Evolutionary conservation across 805 yeast species (phyloP), one percentile per base, ranked within the genome.

Genomic region (Myxozyma geophila): DNA sequence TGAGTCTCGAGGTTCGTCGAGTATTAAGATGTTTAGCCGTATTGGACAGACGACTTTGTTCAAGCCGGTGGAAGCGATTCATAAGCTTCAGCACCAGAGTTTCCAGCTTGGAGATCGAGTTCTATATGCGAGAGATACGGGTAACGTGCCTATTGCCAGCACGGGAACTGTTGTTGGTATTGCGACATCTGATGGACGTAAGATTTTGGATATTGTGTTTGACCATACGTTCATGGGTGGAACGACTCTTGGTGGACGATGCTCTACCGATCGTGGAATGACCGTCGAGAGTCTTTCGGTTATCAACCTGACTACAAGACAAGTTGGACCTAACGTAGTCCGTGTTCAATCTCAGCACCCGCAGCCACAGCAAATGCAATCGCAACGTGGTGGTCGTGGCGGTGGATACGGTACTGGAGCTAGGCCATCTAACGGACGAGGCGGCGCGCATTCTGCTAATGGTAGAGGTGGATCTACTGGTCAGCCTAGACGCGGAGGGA

Each of bases 81-180:
- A 88, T 71, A 80, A 86, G 67, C 81, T 95, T 69, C 83, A 88
- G 60, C 81, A 82, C 47, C 99, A 95, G 78, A 77, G 81, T 52
- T 95, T 95, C 74, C 82, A 83, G 36, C 80, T 95, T 23, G 99
- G 99, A 71, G 98, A 95, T 73, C 84, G 99, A 65, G 90, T 95
- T 37, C 83, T 89, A 28, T 92, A 90, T 69, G 89, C 91, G 23
- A 88, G 88, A 70, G 89, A 87, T 70, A 85, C 89, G 28, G 98
- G 98, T 57, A 91, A 90, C 72, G 96, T 92, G 15, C 96, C 97
- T 35, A 77, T 87, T 61, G 91, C 88, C 73, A 82, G 90, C 33
- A 88, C 88, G 72, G 99, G 99, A 74, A 92, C 97, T 0, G 96
- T 95, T 59, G 88, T 90, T 55, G 80, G 85, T 47, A 57, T 66